Percentiles rank a stretch among this genome's conserved stretches.
phyloP scores from a whole-genome alignment of 352 stramenopile species.

The Aphanomyces stellatus region DNA sequence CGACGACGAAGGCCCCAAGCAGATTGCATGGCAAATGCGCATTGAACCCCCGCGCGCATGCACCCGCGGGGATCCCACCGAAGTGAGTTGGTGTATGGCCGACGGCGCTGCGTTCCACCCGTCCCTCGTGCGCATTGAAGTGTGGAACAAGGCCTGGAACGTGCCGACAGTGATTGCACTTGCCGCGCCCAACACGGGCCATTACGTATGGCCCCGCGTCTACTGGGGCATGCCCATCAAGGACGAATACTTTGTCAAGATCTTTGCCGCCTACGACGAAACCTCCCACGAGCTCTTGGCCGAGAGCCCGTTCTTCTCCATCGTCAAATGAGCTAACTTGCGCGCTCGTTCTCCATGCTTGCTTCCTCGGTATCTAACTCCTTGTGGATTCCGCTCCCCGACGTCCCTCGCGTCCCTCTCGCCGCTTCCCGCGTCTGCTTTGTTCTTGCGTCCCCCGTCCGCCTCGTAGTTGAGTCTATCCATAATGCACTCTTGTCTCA shows the following conservation, averaged over 20 bases:
- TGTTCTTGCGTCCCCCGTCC: too few species aligned
- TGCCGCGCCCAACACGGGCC: conserved; percentile 56
- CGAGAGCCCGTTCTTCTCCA: conserved; percentile 10
- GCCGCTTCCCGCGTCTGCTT: too few species aligned
- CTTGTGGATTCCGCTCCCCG: background rate
- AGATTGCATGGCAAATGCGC: background rate
- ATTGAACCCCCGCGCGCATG: conserved; percentile 7
- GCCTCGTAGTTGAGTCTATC: too few species aligned
- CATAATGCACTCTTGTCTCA: too few species aligned
- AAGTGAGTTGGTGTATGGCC: conserved; percentile 3
- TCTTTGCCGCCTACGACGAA: conserved; percentile 70
- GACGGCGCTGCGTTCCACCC: background rate
- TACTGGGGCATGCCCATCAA: conserved; percentile 82
- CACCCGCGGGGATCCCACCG: background rate
- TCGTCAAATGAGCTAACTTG: conserved; percentile 13
- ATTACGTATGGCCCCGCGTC: conserved; percentile 63
- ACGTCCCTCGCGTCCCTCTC: too few species aligned
- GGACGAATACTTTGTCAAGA: conserved; percentile 82
- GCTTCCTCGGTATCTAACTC: background rate
- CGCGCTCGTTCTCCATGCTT: background rate
- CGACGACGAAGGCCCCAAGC: background rate
- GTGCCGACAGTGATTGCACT: conserved; percentile 65
- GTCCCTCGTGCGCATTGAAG: conserved; percentile 59
- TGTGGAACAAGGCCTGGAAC: conserved; percentile 77
- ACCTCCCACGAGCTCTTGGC: conserved; percentile 17